A percentile compares a stretch with the other conserved stretches of the same genome.
These are phyloP conservation scores for Hyphopichia burtonii DNA, from an alignment of 1,139 yeast species.

Conservation along the genomic window DNA sequence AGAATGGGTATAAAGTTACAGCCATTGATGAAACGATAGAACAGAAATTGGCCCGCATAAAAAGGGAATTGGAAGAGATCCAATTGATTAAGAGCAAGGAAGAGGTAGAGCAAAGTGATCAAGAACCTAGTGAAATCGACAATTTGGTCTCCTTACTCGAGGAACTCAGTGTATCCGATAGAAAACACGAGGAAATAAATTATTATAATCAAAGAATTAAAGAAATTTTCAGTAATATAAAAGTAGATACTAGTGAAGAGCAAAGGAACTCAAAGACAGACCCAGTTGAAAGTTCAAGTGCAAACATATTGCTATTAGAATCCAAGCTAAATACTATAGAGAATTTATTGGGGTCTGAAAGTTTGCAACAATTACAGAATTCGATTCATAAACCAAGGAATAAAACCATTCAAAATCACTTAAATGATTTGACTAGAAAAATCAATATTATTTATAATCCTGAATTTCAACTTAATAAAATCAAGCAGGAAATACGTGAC, in stretches of 20 bases:
- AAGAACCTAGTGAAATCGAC: not conserved
- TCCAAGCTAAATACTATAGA: conserved; percentile 23
- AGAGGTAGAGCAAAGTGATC: conserved; percentile 4
- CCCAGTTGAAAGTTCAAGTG: not conserved
- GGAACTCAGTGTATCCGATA: not conserved
- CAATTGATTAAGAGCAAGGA: conserved; percentile 8
- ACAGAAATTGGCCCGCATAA: conserved; percentile 46
- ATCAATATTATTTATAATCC: conserved; percentile 40
- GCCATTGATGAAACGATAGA: conserved; percentile 35
- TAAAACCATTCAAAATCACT: conserved; percentile 22
- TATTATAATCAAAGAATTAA: conserved; percentile 6
- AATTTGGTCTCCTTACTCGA: conserved; percentile 3
- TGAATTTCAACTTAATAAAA: conserved; percentile 22
- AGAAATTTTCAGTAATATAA: conserved; percentile 1
- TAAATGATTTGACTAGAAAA: conserved; percentile 35
- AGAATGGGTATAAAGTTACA: conserved; percentile 25
- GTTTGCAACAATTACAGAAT: conserved; percentile 4
- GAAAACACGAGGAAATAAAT: not conserved
- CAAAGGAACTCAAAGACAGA: not conserved
- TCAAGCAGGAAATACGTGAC: conserved; percentile 16
- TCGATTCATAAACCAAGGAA: conserved; percentile 11
- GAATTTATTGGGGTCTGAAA: conserved; percentile 17
- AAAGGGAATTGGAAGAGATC: conserved; percentile 44
- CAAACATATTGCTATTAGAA: conserved; percentile 18
- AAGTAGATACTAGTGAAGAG: not conserved